phyloP scores from a whole-genome alignment of 148 eudicot genomes.

The Polygonum maritimum region DNA sequence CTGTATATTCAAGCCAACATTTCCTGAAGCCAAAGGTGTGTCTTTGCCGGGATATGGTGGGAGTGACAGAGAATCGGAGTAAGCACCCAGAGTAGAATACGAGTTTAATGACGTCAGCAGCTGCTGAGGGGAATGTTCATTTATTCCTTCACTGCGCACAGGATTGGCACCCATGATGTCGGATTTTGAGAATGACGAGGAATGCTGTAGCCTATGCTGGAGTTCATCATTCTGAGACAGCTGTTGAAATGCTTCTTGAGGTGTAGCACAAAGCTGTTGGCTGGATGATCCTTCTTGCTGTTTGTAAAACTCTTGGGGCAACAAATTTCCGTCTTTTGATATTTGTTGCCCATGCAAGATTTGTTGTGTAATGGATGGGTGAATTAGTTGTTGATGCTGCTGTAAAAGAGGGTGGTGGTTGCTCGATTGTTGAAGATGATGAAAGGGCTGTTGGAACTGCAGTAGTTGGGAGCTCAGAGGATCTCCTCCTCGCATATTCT shows the following conservation, averaged over 20 bases:
- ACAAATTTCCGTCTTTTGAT: constrained; percentile 36
- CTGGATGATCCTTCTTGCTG: constrained; percentile 41
- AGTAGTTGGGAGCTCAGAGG: constrained; percentile 52
- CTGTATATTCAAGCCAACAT: constrained; percentile 56
- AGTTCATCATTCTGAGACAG: constrained; percentile 27
- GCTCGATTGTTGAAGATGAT: constrained; percentile 57
- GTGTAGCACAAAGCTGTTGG: constrained; percentile 15
- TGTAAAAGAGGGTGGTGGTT: constrained; percentile 46
- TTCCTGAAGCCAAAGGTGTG: constrained; percentile 45
- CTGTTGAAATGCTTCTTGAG: constrained; percentile 46
- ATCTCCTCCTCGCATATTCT: constrained; percentile 56
- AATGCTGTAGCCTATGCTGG: constrained; percentile 53
- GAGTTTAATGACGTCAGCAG: constrained; percentile 48
- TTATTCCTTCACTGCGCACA: constrained; percentile 49
- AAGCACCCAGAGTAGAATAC: constrained; percentile 34
- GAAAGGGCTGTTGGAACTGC: constrained; percentile 70
- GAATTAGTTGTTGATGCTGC: constrained; percentile 46
- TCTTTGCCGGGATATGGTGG: constrained; percentile 72
- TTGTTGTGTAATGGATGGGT: constrained; percentile 46
- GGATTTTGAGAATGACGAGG: constrained; percentile 44
- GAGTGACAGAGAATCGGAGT: constrained; percentile 51
- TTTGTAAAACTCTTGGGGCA: constrained; percentile 35
- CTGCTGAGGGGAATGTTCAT: constrained; percentile 52
- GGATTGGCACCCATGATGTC: constrained; percentile 32
- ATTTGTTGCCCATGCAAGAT: constrained; percentile 62